These are phyloP conservation scores for Amphirosellinia nigrospora DNA, from an alignment of 495 filamentous ascomycete genomes.

Conservation along the genomic window DNA sequence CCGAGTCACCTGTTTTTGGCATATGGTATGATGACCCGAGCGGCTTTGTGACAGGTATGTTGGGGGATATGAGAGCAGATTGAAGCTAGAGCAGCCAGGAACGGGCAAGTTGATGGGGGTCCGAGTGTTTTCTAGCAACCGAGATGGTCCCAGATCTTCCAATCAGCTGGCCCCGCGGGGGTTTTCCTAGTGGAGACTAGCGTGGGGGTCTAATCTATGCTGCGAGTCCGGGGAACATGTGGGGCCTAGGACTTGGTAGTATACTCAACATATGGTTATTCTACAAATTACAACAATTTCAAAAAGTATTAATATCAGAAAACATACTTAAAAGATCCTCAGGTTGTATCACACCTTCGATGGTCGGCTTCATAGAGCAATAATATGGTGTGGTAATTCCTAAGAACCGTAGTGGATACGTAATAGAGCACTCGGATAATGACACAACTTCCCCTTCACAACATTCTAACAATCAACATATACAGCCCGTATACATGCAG, in stretches of 20 bases:
- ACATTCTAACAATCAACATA: no score
- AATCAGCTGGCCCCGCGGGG: background rate
- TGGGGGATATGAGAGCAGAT: slow-evolving; percentile 18
- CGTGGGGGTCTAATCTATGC: background rate
- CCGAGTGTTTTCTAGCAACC: slow-evolving; percentile 31
- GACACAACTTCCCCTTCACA: no score
- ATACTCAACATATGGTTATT: no score
- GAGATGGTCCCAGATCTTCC: slow-evolving; percentile 4
- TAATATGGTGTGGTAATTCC: no score
- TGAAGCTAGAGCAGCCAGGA: slow-evolving; percentile 20
- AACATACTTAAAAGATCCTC: no score
- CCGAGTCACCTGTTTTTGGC: slow-evolving; percentile 30
- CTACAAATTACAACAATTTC: no score
- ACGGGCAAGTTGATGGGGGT: slow-evolving; percentile 37
- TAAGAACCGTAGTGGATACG: no score
- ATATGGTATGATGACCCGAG: slow-evolving; percentile 4
- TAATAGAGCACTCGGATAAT: no score
- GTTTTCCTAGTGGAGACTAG: slow-evolving; percentile 9
- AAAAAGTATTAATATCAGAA: no score
- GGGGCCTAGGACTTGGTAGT: background rate
- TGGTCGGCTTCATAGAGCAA: no score
- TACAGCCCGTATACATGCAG: no score
- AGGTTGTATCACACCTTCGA: no score
- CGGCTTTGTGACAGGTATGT: slow-evolving; percentile 2
- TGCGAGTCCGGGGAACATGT: slow-evolving; percentile 14